Conservation (phyloP, 2,329 filamentous ascomycete species). For the Diplocarpon rosae region DNA sequence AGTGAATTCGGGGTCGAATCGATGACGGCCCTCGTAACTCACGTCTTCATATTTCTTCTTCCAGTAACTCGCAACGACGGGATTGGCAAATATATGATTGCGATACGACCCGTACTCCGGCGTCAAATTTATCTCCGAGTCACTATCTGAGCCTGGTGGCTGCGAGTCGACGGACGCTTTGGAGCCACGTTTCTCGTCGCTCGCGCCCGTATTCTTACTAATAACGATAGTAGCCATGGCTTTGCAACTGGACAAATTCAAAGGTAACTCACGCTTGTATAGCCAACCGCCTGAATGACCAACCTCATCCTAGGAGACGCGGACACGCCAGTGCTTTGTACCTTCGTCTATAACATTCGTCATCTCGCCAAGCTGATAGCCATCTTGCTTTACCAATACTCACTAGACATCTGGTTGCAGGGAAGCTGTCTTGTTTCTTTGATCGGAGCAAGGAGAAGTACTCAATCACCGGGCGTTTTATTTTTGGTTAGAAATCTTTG, state of each 20-base stretch:
- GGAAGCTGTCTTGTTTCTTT: too few species aligned
- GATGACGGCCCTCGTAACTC: slow-evolving; percentile 13
- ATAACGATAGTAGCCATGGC: not conserved
- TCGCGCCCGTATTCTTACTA: not conserved
- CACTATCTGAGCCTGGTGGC: not conserved
- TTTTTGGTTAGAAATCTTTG: too few species aligned
- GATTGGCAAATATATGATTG: slow-evolving; percentile 4
- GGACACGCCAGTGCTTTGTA: too few species aligned
- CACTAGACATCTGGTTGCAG: too few species aligned
- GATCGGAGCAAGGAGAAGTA: too few species aligned
- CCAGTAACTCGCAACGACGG: slow-evolving; percentile 7
- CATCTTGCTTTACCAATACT: not conserved
- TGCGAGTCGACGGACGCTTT: not conserved
- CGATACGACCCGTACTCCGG: slow-evolving; percentile 4
- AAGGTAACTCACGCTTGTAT: too few species aligned
- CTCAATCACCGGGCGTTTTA: too few species aligned
- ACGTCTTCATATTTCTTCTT: slow-evolving; percentile 9
- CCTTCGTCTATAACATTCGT: too few species aligned
- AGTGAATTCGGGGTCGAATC: slow-evolving; percentile 10
- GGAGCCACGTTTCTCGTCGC: not conserved
- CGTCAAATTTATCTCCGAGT: not conserved
- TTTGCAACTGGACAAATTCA: not conserved
- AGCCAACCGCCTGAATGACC: too few species aligned
- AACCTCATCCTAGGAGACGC: too few species aligned
- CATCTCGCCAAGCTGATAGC: too few species aligned